phyloP scores from a whole-genome alignment of 306 rosid genomes.

The Rosa lucieae region DNA sequence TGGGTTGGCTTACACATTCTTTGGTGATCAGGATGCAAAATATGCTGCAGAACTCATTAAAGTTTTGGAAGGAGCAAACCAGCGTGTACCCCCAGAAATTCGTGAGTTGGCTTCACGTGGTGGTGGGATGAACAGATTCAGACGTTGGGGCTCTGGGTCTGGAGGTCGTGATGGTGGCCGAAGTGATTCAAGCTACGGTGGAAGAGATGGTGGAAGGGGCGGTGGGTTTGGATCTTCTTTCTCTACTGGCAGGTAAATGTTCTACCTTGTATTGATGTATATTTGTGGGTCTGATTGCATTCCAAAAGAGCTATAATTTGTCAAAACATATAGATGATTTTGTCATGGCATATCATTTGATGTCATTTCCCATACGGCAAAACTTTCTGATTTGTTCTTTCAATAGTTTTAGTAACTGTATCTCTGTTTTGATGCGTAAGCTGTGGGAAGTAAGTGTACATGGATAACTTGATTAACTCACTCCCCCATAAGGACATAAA shows the following conservation, averaged over 20 bases:
- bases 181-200: conserved; percentile 65
- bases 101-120: conserved; percentile 85
- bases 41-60: conserved; percentile 90
- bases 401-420: neutral
- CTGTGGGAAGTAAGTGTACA: neutral
- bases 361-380: neutral
- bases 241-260: conserved; percentile 58
- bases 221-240: conserved; percentile 54
- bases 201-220: conserved; percentile 50
- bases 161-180: conserved; percentile 65
- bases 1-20: conserved; percentile 87
- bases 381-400: neutral
- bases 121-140: conserved; percentile 80
- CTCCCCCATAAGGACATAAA: neutral
- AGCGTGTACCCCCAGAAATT: conserved; percentile 77
- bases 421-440: too few relatives aligned
- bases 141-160: conserved; percentile 73
- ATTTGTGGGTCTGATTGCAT: neutral
- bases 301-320: neutral
- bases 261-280: conserved; percentile 1
- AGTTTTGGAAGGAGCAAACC: conserved; percentile 96
- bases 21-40: conserved; percentile 93
- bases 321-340: neutral
- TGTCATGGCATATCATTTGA: neutral
- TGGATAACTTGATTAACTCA: neutral